Conservation (phyloP, 2,329 filamentous ascomycete genomes). For the Septoria petroselini region DNA sequence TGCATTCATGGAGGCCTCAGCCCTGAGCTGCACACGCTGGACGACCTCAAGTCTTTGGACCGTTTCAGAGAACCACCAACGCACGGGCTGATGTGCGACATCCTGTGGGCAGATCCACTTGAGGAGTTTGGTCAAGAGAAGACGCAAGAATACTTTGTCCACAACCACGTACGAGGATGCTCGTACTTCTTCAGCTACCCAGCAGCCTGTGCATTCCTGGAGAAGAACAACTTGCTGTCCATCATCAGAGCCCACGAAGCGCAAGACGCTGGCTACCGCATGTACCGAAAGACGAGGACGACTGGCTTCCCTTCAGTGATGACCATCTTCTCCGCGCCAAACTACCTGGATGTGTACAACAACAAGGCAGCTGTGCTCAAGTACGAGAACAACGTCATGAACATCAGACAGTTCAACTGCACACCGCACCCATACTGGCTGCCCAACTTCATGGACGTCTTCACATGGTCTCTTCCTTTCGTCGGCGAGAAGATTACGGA, state of each 20-base stretch:
- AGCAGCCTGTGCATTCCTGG: slow-evolving; percentile 91
- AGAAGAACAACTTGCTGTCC: slow-evolving; percentile 97
- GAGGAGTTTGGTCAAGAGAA: slow-evolving; percentile 99
- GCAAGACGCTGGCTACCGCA: slow-evolving; percentile 96
- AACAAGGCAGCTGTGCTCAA: slow-evolving; percentile 99
- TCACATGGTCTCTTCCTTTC: slow-evolving; percentile 99
- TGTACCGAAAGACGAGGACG: slow-evolving; percentile 98
- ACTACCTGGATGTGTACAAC: slow-evolving; percentile 99
- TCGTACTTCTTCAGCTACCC: slow-evolving; percentile 99
- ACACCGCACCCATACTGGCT: slow-evolving; percentile 99
- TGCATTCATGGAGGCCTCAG: slow-evolving; percentile 97
- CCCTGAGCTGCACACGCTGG: slow-evolving; percentile 90
- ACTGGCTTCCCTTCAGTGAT: slow-evolving; percentile 99
- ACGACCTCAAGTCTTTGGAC: slow-evolving; percentile 96
- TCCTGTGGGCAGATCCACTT: slow-evolving; percentile 95
- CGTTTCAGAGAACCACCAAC: slow-evolving; percentile 97
- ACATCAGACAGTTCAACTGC: slow-evolving; percentile 99
- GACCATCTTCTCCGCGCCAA: slow-evolving; percentile 99
- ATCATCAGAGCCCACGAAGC: slow-evolving; percentile 97
- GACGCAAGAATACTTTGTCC: slow-evolving; percentile 93
- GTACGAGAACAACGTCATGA: slow-evolving; percentile 99
- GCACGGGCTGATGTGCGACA: slow-evolving; percentile 97
- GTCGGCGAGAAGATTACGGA: slow-evolving; percentile 98
- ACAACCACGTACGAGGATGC: slow-evolving; percentile 97
- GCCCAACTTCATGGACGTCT: slow-evolving; percentile 99